A percentile compares a stretch with the other conserved stretches of the same genome.
Conservation (phyloP, 1,139 yeast genomes). For the Magnusiomyces paraingens region DNA sequence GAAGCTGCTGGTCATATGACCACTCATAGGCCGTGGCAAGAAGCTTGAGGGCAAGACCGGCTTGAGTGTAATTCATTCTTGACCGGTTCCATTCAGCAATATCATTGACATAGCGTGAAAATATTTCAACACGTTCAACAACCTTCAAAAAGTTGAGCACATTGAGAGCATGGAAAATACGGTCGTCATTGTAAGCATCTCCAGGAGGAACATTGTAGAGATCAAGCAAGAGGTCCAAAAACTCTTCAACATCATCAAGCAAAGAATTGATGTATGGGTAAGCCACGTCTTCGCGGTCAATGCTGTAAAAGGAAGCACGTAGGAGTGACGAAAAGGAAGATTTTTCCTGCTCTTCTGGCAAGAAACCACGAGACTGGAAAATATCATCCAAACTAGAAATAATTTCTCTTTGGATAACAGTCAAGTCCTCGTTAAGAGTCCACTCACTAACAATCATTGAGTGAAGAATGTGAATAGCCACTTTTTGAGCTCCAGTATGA, state of each 20-base stretch:
- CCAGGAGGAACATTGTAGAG: conserved; percentile 72
- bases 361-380: conserved; percentile 48
- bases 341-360: conserved; percentile 52
- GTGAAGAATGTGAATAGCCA: conserved; percentile 68
- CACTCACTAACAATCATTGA: conserved; percentile 63
- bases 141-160: conserved; percentile 72
- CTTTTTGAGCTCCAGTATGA: conserved; percentile 53
- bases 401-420: conserved; percentile 55
- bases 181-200: conserved; percentile 79
- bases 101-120: conserved; percentile 69
- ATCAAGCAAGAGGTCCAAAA: conserved; percentile 60
- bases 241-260: conserved; percentile 53
- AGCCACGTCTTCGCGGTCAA: conserved; percentile 66
- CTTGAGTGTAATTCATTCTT: conserved; percentile 67
- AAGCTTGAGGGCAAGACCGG: conserved; percentile 73
- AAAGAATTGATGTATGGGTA: conserved; percentile 47
- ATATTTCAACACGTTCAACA: conserved; percentile 73
- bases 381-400: conserved; percentile 54
- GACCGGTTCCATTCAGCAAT: conserved; percentile 60
- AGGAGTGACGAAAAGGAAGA: conserved; percentile 46
- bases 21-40: conserved; percentile 73
- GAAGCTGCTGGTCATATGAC: conserved; percentile 55
- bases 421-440: conserved; percentile 50
- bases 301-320: conserved; percentile 42
- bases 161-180: conserved; percentile 73